A percentile compares a stretch with the other conserved stretches of the same genome.
These are phyloP conservation scores for Saccharomyces hybrid DNA, from an alignment of 1,139 yeast genomes.

Conservation along the genomic window DNA sequence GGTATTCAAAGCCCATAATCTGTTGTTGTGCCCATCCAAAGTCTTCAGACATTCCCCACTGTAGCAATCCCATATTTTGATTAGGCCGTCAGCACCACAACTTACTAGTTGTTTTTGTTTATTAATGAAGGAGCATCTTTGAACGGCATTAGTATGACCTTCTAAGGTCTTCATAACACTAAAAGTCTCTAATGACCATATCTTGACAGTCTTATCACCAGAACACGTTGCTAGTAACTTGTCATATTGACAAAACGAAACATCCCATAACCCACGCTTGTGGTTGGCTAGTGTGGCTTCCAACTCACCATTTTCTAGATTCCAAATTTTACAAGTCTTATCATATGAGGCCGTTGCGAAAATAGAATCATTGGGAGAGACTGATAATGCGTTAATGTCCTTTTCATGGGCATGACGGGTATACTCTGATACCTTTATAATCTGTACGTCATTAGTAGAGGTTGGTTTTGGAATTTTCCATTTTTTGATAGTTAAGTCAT, in stretches of 20 bases:
- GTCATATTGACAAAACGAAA: conserved; percentile 72
- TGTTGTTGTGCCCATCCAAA: conserved; percentile 82
- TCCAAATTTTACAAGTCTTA: conserved; percentile 86
- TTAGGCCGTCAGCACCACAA: conserved; percentile 90
- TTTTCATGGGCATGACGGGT: conserved; percentile 96
- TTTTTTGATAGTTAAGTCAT: conserved; percentile 81
- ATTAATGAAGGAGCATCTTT: conserved; percentile 65
- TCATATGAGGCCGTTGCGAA: conserved; percentile 97
- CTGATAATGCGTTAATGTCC: conserved; percentile 81
- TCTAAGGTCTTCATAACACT: conserved; percentile 76
- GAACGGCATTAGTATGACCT: conserved; percentile 90
- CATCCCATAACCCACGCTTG: conserved; percentile 90
- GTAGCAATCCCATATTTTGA: conserved; percentile 80
- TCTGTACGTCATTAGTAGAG: conserved; percentile 7
- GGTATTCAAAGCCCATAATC: conserved; percentile 83
- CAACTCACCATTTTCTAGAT: conserved; percentile 70
- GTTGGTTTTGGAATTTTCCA: conserved; percentile 63
- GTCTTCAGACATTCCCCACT: conserved; percentile 76
- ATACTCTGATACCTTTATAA: conserved; percentile 53
- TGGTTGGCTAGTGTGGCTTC: conserved; percentile 83
- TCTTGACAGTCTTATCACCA: conserved; percentile 83
- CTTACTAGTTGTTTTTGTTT: conserved; percentile 64
- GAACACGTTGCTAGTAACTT: conserved; percentile 70
- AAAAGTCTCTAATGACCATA: conserved; percentile 80
- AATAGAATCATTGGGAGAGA: conserved; percentile 79